A percentile compares a stretch with the other conserved stretches of the same genome.
phyloP scores from a whole-genome alignment of 129 eudicot species.

The Apium graveolens region DNA sequence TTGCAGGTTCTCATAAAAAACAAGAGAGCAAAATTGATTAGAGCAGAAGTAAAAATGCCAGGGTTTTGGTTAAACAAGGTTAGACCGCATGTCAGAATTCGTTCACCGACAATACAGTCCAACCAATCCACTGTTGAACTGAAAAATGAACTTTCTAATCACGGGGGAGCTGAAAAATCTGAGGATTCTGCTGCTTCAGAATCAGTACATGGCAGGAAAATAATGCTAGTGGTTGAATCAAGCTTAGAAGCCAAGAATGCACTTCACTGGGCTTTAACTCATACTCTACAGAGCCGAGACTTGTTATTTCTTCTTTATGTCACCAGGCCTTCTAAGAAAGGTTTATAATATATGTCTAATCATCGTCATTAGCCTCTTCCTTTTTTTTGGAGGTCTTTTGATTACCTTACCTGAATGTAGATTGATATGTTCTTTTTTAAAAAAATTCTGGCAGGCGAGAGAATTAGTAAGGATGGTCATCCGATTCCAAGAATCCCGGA shows the following conservation, averaged over 20 bases:
- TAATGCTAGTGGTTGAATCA: slow-evolving; percentile 79
- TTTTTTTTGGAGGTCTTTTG: neutral
- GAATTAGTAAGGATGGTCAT: slow-evolving; percentile 32
- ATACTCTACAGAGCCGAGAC: slow-evolving; percentile 64
- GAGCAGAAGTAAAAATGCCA: slow-evolving; percentile 47
- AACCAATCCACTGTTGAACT: slow-evolving; percentile 15
- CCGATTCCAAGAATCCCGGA: slow-evolving; percentile 40
- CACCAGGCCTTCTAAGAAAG: slow-evolving; percentile 47
- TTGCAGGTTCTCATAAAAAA: neutral
- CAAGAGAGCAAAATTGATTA: slow-evolving; percentile 29
- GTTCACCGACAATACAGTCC: slow-evolving; percentile 50
- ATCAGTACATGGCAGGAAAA: slow-evolving; percentile 36
- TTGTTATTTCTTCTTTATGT: slow-evolving; percentile 54
- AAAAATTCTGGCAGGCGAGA: slow-evolving; percentile 25
- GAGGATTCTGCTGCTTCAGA: slow-evolving; percentile 1
- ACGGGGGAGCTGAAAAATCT: slow-evolving; percentile 7
- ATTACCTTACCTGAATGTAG: too few relatives aligned
- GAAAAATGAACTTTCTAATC: neutral
- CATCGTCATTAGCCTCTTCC: neutral
- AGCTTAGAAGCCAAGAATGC: slow-evolving; percentile 64
- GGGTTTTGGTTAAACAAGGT: slow-evolving; percentile 56
- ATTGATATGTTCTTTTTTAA: neutral
- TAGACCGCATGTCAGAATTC: slow-evolving; percentile 72
- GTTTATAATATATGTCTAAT: slow-evolving; percentile 5
- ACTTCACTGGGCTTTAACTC: slow-evolving; percentile 78